A percentile compares a stretch with the other conserved stretches of the same genome.
Conservation (phyloP, 306 rosid species). For the Lathyrus oleraceus region DNA sequence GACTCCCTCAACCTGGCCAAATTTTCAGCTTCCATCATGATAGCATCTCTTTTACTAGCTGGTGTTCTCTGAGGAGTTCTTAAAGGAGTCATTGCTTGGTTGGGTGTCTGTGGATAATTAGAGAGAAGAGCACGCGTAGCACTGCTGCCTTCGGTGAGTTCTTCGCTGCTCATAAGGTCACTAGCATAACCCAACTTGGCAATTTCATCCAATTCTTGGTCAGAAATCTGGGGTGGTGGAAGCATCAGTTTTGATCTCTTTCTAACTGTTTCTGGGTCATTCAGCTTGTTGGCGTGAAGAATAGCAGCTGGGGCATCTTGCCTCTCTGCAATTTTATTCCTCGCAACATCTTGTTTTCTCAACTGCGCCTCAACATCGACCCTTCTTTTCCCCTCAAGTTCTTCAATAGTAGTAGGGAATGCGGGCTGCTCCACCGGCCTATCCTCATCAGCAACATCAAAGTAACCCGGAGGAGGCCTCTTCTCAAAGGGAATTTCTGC, state of each 20-base stretch:
- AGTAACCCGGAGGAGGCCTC: conserved; percentile 93
- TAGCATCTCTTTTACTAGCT: conserved; percentile 86
- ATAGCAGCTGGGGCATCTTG: conserved; percentile 92
- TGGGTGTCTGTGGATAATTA: conserved; percentile 83
- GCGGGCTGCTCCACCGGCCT: conserved; percentile 71
- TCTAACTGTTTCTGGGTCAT: conserved; percentile 91
- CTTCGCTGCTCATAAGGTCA: conserved; percentile 81
- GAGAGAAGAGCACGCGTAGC: conserved; percentile 90
- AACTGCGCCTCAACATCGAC: conserved; percentile 72
- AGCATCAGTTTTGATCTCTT: conserved; percentile 94
- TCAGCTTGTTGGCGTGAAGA: conserved; percentile 85
- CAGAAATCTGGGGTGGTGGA: conserved; percentile 95
- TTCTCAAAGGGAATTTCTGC: conserved; percentile 94
- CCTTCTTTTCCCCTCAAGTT: conserved; percentile 93
- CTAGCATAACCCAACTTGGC: conserved; percentile 95
- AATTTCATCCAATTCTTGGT: conserved; percentile 87
- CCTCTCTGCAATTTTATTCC: conserved; percentile 87
- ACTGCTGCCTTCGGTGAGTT: conserved; percentile 69
- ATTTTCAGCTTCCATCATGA: conserved; percentile 97
- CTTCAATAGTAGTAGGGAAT: conserved; percentile 90
- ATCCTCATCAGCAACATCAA: conserved; percentile 76
- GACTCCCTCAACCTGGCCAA: conserved; percentile 94
- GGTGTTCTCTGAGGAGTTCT: conserved; percentile 97
- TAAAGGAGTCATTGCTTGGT: conserved; percentile 72
- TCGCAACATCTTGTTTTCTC: conserved; percentile 82